phyloP scores from a whole-genome alignment of 257 asterid species.

The Solanum appendiculatum region DNA sequence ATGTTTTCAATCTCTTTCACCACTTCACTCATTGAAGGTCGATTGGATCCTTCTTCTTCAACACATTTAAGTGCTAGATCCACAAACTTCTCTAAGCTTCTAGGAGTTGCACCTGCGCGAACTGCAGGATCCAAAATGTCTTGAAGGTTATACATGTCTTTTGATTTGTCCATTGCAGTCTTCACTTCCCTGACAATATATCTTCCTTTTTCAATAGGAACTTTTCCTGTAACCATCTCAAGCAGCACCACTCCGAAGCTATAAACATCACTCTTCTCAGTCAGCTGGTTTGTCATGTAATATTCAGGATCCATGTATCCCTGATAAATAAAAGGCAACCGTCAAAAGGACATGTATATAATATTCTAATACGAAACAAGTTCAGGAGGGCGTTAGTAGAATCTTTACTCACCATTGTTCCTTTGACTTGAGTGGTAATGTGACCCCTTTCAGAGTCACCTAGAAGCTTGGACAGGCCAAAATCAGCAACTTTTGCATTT shows the following conservation, averaged over 20 bases:
- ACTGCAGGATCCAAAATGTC: slow-evolving; percentile 57
- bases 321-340: slow-evolving; percentile 13
- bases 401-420: slow-evolving; percentile 69
- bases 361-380: neutral
- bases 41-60: slow-evolving; percentile 29
- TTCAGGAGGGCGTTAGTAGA: neutral
- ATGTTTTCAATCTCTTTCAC: slow-evolving; percentile 65
- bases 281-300: slow-evolving; percentile 75
- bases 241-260: slow-evolving; percentile 70
- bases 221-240: slow-evolving; percentile 57
- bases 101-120: slow-evolving; percentile 26
- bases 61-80: slow-evolving; percentile 63
- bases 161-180: slow-evolving; percentile 43
- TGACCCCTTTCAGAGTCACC: slow-evolving; percentile 53
- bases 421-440: slow-evolving; percentile 92
- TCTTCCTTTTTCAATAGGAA: slow-evolving; percentile 68
- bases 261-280: slow-evolving; percentile 86
- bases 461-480: slow-evolving; percentile 78
- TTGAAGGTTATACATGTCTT: slow-evolving; percentile 52
- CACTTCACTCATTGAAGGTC: slow-evolving; percentile 82
- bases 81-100: slow-evolving; percentile 52
- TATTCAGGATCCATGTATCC: slow-evolving; percentile 97
- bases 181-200: slow-evolving; percentile 65
- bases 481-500: slow-evolving; percentile 87
- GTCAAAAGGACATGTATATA: neutral